Conservation (phyloP, 1,284 basidiomycete species). For the Dichomitus squalens region DNA sequence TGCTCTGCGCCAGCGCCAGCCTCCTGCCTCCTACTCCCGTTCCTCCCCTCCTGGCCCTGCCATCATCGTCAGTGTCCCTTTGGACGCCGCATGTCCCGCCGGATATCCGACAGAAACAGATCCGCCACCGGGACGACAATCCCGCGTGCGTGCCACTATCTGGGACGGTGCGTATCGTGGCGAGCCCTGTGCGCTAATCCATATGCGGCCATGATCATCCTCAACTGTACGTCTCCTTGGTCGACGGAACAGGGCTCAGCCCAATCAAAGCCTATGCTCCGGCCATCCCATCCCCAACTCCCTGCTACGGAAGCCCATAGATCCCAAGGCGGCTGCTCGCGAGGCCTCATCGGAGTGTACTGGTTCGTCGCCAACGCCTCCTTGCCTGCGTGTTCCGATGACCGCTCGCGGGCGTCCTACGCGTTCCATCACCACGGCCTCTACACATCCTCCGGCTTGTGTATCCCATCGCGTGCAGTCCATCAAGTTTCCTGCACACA, state of each 20-base stretch:
- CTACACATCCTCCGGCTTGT: conserved; percentile 6
- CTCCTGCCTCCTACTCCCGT: background rate
- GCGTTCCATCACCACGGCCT: conserved; percentile 5
- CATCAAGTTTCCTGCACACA: conserved; percentile 18
- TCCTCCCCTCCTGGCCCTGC: background rate
- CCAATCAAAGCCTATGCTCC: conserved; percentile 12
- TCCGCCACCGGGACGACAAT: background rate
- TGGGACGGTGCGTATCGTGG: background rate
- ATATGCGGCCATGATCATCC: conserved; percentile 10
- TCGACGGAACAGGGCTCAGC: conserved; percentile 17
- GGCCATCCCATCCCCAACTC: background rate
- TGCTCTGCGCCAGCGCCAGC: background rate
- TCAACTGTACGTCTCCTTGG: conserved; percentile 18
- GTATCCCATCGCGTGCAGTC: conserved; percentile 11
- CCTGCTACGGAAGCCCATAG: conserved; percentile 5
- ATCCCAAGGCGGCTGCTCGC: background rate
- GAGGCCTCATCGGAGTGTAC: conserved; percentile 8
- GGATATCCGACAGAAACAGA: background rate
- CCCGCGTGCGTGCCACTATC: background rate
- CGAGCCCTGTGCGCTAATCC: conserved; percentile 4
- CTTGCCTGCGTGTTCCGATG: conserved; percentile 16
- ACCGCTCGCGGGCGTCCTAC: background rate
- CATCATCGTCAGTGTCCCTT: background rate
- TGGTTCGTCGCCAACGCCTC: conserved; percentile 22
- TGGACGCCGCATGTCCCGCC: background rate